Evolutionary conservation across 768 basidiomycete species (phyloP), one percentile per base, ranked within the genome.

Genomic region (Rhodotorula kratochvilovae): DNA sequence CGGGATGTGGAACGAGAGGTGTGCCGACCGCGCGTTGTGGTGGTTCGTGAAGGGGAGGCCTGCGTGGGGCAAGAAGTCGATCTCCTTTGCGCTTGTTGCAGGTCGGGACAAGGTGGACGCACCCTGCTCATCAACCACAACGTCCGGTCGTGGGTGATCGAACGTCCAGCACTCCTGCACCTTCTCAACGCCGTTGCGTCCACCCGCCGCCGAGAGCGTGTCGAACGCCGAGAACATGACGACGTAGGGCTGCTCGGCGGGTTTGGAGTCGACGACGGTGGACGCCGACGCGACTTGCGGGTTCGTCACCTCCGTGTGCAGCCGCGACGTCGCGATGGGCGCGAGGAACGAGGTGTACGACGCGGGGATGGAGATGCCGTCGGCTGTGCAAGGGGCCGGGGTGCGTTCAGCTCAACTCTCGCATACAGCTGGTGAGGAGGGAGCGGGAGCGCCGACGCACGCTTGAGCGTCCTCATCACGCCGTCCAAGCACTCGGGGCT

Each of bases 401-500:
- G n/a, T n/a, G n/a, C n/a, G n/a, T n/a, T n/a, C n/a, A n/a, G n/a
- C n/a, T n/a, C n/a, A n/a, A n/a, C n/a, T n/a, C n/a, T n/a, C n/a
- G n/a, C n/a, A n/a, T n/a, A n/a, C n/a, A n/a, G n/a, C 16, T 31
- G 13, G 17, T 6, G 54, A 12, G 6, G 17, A 10, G 54, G 2
- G 35, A 36, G 55, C 53, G 43, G 53, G 27, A 33, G 13, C 27
- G 27, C 25, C 45, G 54, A 83, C 87, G 78, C 76, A 93, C 92
- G 84, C 84, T 96, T 95, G 79, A 99, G 83, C 79, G 92, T 94
- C 59, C 95, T 84, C 86, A 89, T 87, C 16, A 92, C 94, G 21
- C 96, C 96, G 79, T 99, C 96, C 46, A 99, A 83, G 81, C 96
- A 99, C 80, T 99, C 96, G 0, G 96, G 96, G 78, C 92, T 94